These are phyloP conservation scores for Eucalyptus coolabah DNA, from an alignment of 345 rosid genomes.

Conservation along the genomic window DNA sequence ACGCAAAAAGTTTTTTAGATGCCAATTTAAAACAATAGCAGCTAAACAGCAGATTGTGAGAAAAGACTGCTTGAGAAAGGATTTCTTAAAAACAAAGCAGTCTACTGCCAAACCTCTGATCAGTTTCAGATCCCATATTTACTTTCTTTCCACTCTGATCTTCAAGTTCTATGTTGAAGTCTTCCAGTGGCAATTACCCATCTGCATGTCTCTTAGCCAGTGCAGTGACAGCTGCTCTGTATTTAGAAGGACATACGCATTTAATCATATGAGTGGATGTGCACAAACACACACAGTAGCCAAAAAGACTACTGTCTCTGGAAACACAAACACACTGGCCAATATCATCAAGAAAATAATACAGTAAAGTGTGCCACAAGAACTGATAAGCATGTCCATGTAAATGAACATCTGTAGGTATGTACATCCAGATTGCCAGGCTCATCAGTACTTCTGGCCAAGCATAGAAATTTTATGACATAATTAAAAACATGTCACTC, in stretches of 20 bases:
- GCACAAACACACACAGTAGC: not conserved
- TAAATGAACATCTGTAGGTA: not conserved
- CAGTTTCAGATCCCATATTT: conserved; percentile 67
- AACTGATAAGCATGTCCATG: not conserved
- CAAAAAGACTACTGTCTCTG: not conserved
- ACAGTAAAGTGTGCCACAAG: not conserved
- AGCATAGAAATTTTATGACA: too few species aligned
- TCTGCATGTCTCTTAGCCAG: conserved; percentile 65
- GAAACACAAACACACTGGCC: not conserved
- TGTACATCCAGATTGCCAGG: not conserved
- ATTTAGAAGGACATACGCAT: not conserved
- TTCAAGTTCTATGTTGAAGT: conserved; percentile 72
- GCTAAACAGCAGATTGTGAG: not conserved
- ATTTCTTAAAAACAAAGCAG: not conserved
- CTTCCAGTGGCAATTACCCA: conserved; percentile 60
- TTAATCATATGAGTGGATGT: not conserved
- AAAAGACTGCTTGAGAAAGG: not conserved
- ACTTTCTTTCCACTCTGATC: conserved; percentile 69
- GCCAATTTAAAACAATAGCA: too few species aligned
- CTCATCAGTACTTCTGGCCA: not conserved
- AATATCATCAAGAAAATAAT: not conserved
- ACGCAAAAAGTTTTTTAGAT: too few species aligned
- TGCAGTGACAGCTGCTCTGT: conserved; percentile 72
- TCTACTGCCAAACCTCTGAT: conserved; percentile 37
- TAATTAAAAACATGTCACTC: not conserved